Conservation (phyloP, 495 filamentous ascomycete genomes). For the Penicillium atrosanguineum region DNA sequence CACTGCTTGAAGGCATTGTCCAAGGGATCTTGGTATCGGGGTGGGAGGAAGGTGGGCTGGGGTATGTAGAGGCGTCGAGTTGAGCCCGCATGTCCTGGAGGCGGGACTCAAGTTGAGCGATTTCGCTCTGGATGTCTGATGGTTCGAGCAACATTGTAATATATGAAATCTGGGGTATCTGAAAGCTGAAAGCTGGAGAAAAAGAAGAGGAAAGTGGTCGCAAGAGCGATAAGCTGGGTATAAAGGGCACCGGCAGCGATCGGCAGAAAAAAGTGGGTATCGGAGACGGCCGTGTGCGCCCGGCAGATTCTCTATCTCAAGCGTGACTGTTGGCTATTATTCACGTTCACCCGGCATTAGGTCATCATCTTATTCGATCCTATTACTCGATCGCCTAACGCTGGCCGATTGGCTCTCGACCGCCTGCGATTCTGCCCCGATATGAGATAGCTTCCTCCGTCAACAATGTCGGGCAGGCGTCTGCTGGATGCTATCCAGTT, state of each 20-base stretch:
- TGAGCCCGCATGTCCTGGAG: slow-evolving; percentile 24
- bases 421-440: slow-evolving; percentile 12
- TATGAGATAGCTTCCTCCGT: slow-evolving; percentile 5
- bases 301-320: slow-evolving; percentile 23
- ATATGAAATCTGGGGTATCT: slow-evolving; percentile 6
- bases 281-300: slow-evolving; percentile 19
- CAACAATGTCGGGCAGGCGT: slow-evolving; percentile 63
- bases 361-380: slow-evolving; percentile 12
- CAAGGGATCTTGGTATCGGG: slow-evolving; percentile 16
- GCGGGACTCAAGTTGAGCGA: slow-evolving; percentile 24
- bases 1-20: slow-evolving; percentile 8
- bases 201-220: slow-evolving; percentile 3
- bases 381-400: slow-evolving; percentile 14
- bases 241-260: slow-evolving; percentile 1
- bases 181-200: background rate
- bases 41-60: slow-evolving; percentile 25
- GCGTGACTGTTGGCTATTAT: slow-evolving; percentile 5
- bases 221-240: slow-evolving; percentile 5
- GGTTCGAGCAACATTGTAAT: slow-evolving; percentile 14
- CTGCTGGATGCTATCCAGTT: slow-evolving; percentile 79
- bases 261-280: slow-evolving; percentile 13
- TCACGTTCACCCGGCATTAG: background rate
- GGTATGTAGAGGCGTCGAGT: slow-evolving; percentile 17
- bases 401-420: background rate
- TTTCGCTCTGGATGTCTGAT: slow-evolving; percentile 16